Percentiles rank a stretch among this genome's conserved stretches.
phyloP scores from a whole-genome alignment of 202 grass and related monocot genomes.

The Carex sylvatica region DNA sequence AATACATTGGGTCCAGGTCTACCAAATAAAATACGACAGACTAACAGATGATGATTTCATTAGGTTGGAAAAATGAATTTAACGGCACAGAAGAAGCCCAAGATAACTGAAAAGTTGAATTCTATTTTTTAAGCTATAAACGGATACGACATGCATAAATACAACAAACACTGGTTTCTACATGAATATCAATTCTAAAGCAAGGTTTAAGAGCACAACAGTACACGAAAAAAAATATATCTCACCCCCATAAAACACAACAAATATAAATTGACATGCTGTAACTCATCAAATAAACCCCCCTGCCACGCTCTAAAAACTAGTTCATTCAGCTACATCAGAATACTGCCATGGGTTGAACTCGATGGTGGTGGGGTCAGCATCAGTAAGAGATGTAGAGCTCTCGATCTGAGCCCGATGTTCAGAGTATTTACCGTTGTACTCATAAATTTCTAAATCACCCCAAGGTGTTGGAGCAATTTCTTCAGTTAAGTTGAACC shows the following conservation, averaged over 20 bases:
- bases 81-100: background rate
- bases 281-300: slow-evolving; percentile 11
- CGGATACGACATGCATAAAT: slow-evolving; percentile 24
- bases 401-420: slow-evolving; percentile 53
- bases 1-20: too few relatives aligned
- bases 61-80: background rate
- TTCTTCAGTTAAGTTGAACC: slow-evolving; percentile 68
- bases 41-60: background rate
- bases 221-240: slow-evolving; percentile 38
- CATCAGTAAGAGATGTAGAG: slow-evolving; percentile 31
- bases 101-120: background rate
- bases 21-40: background rate
- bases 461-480: slow-evolving; percentile 72
- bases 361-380: slow-evolving; percentile 38
- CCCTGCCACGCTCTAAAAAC: background rate
- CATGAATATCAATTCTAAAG: slow-evolving; percentile 16
- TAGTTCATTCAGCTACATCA: slow-evolving; percentile 16
- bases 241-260: slow-evolving; percentile 20
- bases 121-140: slow-evolving; percentile 25
- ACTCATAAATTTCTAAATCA: slow-evolving; percentile 76
- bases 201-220: slow-evolving; percentile 33
- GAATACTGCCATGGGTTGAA: slow-evolving; percentile 94
- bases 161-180: slow-evolving; percentile 22
- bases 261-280: slow-evolving; percentile 14
- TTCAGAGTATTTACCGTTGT: slow-evolving; percentile 67